Percentiles rank a stretch among this genome's conserved stretches.
phyloP scores from a whole-genome alignment of 306 rosid species.

The Acacia melanoxylon region DNA sequence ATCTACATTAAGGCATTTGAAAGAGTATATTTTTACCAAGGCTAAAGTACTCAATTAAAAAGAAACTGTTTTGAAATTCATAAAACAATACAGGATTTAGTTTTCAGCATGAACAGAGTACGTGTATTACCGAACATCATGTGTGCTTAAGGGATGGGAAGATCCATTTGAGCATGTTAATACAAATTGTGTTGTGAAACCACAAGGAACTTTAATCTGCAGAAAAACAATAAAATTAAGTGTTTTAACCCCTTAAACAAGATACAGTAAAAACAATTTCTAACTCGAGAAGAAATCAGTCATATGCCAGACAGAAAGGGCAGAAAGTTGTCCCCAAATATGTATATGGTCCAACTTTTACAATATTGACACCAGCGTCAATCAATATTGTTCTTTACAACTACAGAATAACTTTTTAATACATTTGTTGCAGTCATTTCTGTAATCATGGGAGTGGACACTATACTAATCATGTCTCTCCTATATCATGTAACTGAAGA shows the following conservation, averaged over 20 bases:
- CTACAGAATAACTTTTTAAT: neutral
- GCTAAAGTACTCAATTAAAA: neutral
- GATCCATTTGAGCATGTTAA: conserved; percentile 77
- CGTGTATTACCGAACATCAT: conserved; percentile 60
- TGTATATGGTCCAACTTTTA: conserved; percentile 1
- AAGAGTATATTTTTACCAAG: conserved; percentile 14
- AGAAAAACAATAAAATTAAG: conserved; percentile 28
- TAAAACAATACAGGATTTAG: neutral
- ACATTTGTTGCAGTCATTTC: neutral
- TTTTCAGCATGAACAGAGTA: conserved; percentile 16
- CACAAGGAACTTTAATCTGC: conserved; percentile 94
- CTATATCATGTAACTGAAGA: neutral
- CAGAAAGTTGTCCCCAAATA: neutral
- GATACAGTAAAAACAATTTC: conserved; percentile 23
- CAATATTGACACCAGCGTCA: neutral
- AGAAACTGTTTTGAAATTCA: neutral
- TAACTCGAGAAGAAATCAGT: neutral
- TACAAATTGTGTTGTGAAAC: conserved; percentile 77
- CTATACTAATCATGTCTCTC: neutral
- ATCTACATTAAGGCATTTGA: neutral
- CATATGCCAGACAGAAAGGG: conserved; percentile 16
- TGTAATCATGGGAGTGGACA: neutral
- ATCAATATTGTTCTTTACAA: neutral
- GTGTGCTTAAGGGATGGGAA: conserved; percentile 67
- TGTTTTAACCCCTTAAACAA: conserved; percentile 9